A percentile compares a stretch with the other conserved stretches of the same genome.
Evolutionary conservation across 116 monocot genomes (phyloP).

Genomic region (Phalaenopsis hybrid): DNA sequence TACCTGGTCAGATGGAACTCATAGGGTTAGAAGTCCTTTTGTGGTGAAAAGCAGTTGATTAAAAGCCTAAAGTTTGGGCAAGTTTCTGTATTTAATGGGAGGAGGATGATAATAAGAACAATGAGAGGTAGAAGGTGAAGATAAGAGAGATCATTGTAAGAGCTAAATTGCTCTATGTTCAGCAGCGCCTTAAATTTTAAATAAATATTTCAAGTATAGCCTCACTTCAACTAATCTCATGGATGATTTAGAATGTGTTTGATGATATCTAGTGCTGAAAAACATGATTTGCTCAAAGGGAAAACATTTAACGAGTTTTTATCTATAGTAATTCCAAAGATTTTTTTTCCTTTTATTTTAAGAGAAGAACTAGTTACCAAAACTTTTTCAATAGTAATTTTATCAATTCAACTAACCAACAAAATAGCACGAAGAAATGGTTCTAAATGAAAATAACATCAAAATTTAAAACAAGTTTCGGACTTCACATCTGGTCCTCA

Average conservation of each 20-base stretch:
- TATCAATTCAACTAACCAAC: not conserved
- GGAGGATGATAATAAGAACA: not conserved
- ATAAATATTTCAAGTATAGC: not conserved
- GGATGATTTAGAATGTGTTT: not conserved
- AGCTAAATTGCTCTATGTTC: not conserved
- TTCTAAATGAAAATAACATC: not conserved
- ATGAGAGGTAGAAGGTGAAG: not conserved
- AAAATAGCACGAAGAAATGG: not conserved
- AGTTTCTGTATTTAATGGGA: not conserved
- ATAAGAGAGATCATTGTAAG: not conserved
- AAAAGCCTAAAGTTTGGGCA: not conserved
- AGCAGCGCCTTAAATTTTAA: not conserved
- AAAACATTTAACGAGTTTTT: not conserved
- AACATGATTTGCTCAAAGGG: not conserved
- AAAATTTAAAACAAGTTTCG: not conserved
- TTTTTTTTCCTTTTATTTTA: not conserved
- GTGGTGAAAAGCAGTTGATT: conserved; percentile 27
- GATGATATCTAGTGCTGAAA: not conserved
- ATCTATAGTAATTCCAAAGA: not conserved
- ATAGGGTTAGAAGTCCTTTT: conserved; percentile 56
- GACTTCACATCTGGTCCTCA: no score
- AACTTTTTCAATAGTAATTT: not conserved
- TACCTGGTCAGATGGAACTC: conserved; percentile 62
- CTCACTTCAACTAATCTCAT: not conserved
- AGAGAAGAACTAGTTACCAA: not conserved